Base-by-base conservation (phyloP, 116 monocot species). In the Phalaenopsis hybrid region DNA sequence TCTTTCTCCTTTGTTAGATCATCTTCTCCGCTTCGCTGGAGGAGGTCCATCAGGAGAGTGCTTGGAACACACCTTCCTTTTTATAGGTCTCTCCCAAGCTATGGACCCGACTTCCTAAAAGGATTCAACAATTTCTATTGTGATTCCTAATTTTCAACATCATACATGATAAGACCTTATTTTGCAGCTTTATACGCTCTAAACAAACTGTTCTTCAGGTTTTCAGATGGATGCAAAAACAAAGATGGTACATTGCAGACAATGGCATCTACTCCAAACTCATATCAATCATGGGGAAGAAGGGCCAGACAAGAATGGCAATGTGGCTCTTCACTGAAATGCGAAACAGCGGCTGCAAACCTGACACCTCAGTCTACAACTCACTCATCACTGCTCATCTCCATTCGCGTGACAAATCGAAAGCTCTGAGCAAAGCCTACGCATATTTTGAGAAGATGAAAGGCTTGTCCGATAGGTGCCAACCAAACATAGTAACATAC, bases 251-350 rank as follows among this genome's bases (percentile, higher is more conserved):
- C 84, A 82, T 95, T 65, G 93, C 95, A 80, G 99, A 99, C 81
- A 95, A 95, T 74, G 99, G 95, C 55, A 90, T 99, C 43, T 99
- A 95, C 78, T 95, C 95, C 2, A 95, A 99, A 84, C 81, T 99
- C 31, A 95, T 95, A 82, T 95, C 99, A 45, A 92, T 99, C 15
- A 99, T 95, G 95, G 95, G 95, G 43, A 99, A 93, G 78, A 90
- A 95, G 85, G 95, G 99, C 16, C 95, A 99, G 81, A 95, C 88
- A 73, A 88, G 99, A 81, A 93, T 92, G 92, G 99, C 99, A 44
- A 99, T 95, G 99, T 95, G 99, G 99, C 87, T 99, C 6, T 99
- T 99, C 79, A 91, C 95, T 81, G 95, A 99, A 87, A 99, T 99
- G 95, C 84, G 92, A 45, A 95, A 82, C 77, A 95, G 95, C 75